Evolutionary conservation across 2,329 filamentous ascomycete species (phyloP), one percentile per base, ranked within the genome.

Genomic region (Botrytis sinoallii): DNA sequence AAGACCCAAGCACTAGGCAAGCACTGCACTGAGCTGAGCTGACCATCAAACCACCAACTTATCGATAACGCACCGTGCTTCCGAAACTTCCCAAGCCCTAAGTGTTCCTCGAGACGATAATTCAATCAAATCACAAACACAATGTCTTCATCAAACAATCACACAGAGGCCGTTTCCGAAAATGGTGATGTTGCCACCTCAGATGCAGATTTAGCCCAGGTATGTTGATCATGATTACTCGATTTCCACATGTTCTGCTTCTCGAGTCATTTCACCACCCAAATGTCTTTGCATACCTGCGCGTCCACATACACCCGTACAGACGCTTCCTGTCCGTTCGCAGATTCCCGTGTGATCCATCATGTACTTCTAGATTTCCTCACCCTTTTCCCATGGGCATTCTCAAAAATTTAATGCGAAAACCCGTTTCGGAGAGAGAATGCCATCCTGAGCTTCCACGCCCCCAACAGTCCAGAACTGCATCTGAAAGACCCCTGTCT

Each of bases 121-220:
- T 48, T 42, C 46, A 22, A 5, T 55, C 16, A 40, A 29, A 22
- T 52, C 46, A 57, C n/a, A 57, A 18, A 57, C n/a, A 52, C 64
- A 29, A 70, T 70, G 67, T 60, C 69, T 64, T 42, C 69, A n/a
- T 32, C 42, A 7, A 55, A 20, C 25, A 35, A 52, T 52, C n/a
- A 9, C 12, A 18, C 29, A 14, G 55, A 32, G 42, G 57, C 40
- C 29, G 9, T 46, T 35, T 35, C 40, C 14, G 40, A 44, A 46
- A 65, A 52, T 52, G 69, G 69, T 32, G 44, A 71, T 71, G 4
- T 63, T 22, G 10, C 55, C 9, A 16, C 38, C 38, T 61, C 69
- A 29, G 69, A 71, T 40, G 44, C 59, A 22, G 69, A 71, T 42
- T 14, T 71, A 25, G 69, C 69, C 40, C 59, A 71, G 59, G 69